Evolutionary conservation across 371 early-diverging fungal species (phyloP).

Genomic region (Nematocida ausubeli): DNA sequence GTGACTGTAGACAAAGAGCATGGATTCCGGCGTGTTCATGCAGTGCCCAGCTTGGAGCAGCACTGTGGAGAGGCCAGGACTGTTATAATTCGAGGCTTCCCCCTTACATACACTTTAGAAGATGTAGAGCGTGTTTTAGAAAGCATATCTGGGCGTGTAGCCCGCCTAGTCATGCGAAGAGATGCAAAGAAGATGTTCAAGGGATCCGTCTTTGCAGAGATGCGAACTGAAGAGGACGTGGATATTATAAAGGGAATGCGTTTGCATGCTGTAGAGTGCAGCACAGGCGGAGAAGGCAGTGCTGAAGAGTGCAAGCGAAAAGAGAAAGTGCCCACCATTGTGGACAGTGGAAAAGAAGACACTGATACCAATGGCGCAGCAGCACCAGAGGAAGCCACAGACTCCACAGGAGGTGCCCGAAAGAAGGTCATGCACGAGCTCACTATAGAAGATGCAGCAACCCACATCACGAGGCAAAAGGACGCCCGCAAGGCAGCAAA

Average conservation of each 20-base stretch:
- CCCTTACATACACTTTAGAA: constrained; percentile 52
- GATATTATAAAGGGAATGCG: no score
- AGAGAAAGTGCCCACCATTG: no score
- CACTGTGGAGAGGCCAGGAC: constrained; percentile 45
- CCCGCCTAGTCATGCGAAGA: constrained; percentile 60
- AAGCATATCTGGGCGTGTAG: constrained; percentile 23
- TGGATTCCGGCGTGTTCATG: constrained; percentile 59
- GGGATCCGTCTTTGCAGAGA: constrained; percentile 65
- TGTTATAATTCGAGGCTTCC: constrained; percentile 58
- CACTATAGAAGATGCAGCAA: no score
- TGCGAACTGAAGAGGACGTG: constrained; percentile 57
- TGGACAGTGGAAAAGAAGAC: no score
- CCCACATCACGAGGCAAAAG: constrained; percentile 26
- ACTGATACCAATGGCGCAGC: no score
- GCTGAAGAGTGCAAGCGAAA: no score
- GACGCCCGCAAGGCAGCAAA: constrained; percentile 16
- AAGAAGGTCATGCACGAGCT: no score
- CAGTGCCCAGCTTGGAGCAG: constrained; percentile 56
- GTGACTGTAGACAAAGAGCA: constrained; percentile 52
- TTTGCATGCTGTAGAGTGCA: no score
- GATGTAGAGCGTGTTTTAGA: constrained; percentile 58
- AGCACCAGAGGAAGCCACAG: constrained; percentile 29
- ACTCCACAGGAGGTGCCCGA: background rate
- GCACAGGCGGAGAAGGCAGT: no score
- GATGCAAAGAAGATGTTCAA: constrained; percentile 61